phyloP scores from a whole-genome alignment of 352 stramenopile genomes.

The Pythium volutum region DNA sequence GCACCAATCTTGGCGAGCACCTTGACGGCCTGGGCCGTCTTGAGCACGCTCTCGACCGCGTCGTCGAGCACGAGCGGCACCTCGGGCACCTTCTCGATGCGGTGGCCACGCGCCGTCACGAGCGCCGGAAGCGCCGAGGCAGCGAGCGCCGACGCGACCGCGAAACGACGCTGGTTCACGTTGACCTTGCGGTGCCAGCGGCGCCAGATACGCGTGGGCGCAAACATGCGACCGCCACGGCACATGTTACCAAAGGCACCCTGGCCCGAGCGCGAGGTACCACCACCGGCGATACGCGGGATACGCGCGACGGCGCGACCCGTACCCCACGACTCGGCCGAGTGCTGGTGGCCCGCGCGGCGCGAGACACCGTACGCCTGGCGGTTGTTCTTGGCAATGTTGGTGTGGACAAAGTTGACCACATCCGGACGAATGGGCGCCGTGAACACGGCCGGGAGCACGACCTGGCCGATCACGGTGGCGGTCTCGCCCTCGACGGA shows the following conservation, averaged over 20 bases:
- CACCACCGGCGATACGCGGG: slow-evolving; percentile 96
- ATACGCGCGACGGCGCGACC: slow-evolving; percentile 99
- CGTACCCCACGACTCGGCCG: slow-evolving; percentile 98
- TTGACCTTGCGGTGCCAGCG: slow-evolving; percentile 99
- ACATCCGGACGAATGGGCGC: slow-evolving; percentile 98
- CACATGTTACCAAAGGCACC: slow-evolving; percentile 99
- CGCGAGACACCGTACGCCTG: slow-evolving; percentile 98
- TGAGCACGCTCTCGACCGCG: slow-evolving; percentile 90
- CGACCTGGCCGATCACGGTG: slow-evolving; percentile 86
- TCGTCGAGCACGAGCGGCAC: slow-evolving; percentile 97
- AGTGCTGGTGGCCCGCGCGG: slow-evolving; percentile 95
- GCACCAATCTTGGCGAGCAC: slow-evolving; percentile 94
- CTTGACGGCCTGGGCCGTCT: slow-evolving; percentile 95
- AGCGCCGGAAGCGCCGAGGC: slow-evolving; percentile 96
- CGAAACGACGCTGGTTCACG: slow-evolving; percentile 97
- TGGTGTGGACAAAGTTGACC: slow-evolving; percentile 99
- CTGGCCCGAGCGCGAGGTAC: slow-evolving; percentile 97
- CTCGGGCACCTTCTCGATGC: slow-evolving; percentile 96
- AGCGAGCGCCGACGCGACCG: slow-evolving; percentile 96
- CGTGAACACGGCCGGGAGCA: slow-evolving; percentile 95
- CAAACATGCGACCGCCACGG: slow-evolving; percentile 98
- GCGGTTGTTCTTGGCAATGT: slow-evolving; percentile 99
- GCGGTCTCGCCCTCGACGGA: slow-evolving; percentile 76
- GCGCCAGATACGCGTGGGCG: slow-evolving; percentile 98
- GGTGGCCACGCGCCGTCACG: slow-evolving; percentile 97